Percentiles rank a stretch among this genome's conserved stretches.
These are phyloP conservation scores for Leishmania major DNA, from an alignment of 208 protist genomes.

Conservation along the genomic window DNA sequence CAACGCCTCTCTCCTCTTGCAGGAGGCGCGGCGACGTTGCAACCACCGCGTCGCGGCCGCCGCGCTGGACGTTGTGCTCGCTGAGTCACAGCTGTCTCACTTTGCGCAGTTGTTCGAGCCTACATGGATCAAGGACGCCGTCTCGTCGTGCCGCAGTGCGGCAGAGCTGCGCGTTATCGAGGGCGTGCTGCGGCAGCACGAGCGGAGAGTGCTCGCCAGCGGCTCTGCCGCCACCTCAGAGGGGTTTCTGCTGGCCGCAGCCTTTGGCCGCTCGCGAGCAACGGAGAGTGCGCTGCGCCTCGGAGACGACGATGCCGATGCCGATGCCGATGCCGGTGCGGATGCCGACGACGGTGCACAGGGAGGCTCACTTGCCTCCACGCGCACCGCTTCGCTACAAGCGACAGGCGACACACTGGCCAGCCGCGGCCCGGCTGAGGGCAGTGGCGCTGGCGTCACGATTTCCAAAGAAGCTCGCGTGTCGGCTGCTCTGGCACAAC, in stretches of 20 bases:
- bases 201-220: slow-evolving; percentile 23
- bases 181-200: slow-evolving; percentile 28
- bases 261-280: slow-evolving; percentile 22
- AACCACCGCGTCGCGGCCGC: slow-evolving; percentile 45
- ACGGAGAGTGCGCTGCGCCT: slow-evolving; percentile 16
- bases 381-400: background rate
- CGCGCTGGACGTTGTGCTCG: slow-evolving; percentile 46
- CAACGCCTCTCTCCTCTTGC: slow-evolving; percentile 58
- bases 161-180: slow-evolving; percentile 58
- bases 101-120: slow-evolving; percentile 43
- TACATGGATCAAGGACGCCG: slow-evolving; percentile 69
- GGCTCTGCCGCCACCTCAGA: slow-evolving; percentile 15
- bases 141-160: slow-evolving; percentile 47
- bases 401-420: background rate
- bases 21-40: slow-evolving; percentile 58
- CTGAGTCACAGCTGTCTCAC: slow-evolving; percentile 15
- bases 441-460: background rate
- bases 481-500: slow-evolving; percentile 26
- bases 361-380: background rate
- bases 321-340: background rate
- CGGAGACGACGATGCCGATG: slow-evolving; percentile 13
- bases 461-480: slow-evolving; percentile 7
- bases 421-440: background rate
- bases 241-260: slow-evolving; percentile 23
- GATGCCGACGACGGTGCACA: background rate